Percentiles rank a stretch among this genome's conserved stretches.
Evolutionary conservation across 768 basidiomycete species (phyloP).

Genomic region (Tricholoma flavovirens): DNA sequence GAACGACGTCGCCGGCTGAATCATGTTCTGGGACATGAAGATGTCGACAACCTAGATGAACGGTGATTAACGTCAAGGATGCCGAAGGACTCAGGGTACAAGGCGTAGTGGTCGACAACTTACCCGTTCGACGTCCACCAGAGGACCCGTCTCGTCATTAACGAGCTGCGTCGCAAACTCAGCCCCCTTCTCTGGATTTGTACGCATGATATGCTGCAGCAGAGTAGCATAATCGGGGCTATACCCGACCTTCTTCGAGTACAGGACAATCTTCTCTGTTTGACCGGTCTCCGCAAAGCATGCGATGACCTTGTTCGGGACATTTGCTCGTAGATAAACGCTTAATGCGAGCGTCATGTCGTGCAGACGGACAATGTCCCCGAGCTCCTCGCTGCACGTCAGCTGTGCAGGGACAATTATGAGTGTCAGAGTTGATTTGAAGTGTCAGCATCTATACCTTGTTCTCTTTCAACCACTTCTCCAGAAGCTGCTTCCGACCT

Average conservation of each 20-base stretch:
- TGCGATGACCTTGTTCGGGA: conserved; percentile 97
- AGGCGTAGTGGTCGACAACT: not conserved
- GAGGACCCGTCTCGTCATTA: conserved; percentile 87
- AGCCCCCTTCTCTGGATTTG: conserved; percentile 95
- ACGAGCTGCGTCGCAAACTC: conserved; percentile 95
- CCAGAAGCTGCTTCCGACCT: conserved; percentile 91
- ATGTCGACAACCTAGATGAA: conserved; percentile 81
- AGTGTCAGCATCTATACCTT: conserved; percentile 50
- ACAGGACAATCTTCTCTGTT: conserved; percentile 95
- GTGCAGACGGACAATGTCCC: conserved; percentile 89
- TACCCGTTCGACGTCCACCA: conserved; percentile 91
- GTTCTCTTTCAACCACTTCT: conserved; percentile 99
- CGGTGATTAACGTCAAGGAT: not conserved
- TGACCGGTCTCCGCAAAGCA: conserved; percentile 99
- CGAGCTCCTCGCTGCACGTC: conserved; percentile 97
- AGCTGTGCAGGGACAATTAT: conserved; percentile 45
- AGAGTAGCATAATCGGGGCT: conserved; percentile 88
- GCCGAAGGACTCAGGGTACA: not conserved
- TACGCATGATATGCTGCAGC: conserved; percentile 93
- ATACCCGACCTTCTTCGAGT: conserved; percentile 95
- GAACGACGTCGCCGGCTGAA: conserved; percentile 98
- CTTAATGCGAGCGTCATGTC: conserved; percentile 98
- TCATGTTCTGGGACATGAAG: conserved; percentile 99
- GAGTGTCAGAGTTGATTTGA: not conserved
- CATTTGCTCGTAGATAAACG: conserved; percentile 94